Evolutionary conservation across 1,139 yeast species (phyloP).

Genomic region (Kurtzmaniella quercitrusa): DNA sequence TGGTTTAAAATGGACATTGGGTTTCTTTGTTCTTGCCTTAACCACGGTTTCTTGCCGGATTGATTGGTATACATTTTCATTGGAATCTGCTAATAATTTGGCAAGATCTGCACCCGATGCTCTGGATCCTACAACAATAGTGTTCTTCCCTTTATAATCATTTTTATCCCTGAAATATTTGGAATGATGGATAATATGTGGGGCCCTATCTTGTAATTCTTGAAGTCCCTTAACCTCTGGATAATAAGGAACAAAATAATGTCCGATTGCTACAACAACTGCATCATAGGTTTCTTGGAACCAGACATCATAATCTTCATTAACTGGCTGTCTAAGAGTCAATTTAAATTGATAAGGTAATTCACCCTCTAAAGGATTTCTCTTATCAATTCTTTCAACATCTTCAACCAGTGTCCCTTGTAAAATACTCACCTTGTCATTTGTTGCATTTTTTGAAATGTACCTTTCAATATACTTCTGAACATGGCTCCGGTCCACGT

Average conservation of each 20-base stretch:
- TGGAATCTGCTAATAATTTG: constrained; percentile 20
- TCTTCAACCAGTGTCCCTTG: constrained; percentile 35
- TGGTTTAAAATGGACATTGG: constrained; percentile 22
- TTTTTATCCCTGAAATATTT: constrained; percentile 31
- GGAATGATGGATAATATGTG: constrained; percentile 33
- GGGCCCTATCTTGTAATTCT: constrained; percentile 23
- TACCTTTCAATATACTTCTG: constrained; percentile 31
- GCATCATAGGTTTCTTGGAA: constrained; percentile 24
- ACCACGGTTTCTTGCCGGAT: constrained; percentile 18
- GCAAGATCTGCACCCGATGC: constrained; percentile 43
- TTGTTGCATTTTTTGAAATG: constrained; percentile 19
- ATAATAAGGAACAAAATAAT: constrained; percentile 30
- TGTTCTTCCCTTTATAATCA: constrained; percentile 24
- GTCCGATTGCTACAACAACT: constrained; percentile 28
- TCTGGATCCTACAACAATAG: constrained; percentile 40
- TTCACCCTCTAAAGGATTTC: constrained; percentile 7
- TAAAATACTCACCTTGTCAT: constrained; percentile 19
- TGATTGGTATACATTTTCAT: constrained; percentile 25
- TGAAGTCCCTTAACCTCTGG: constrained; percentile 37
- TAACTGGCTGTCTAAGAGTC: constrained; percentile 24
- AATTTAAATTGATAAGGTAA: constrained; percentile 24
- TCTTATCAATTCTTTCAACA: constrained; percentile 20
- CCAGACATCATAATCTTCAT: constrained; percentile 19
- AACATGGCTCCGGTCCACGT: constrained; percentile 25
- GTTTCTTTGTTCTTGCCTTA: constrained; percentile 13